These are phyloP conservation scores for Cajanus cajan DNA, from an alignment of 306 rosid genomes.

Conservation along the genomic window DNA sequence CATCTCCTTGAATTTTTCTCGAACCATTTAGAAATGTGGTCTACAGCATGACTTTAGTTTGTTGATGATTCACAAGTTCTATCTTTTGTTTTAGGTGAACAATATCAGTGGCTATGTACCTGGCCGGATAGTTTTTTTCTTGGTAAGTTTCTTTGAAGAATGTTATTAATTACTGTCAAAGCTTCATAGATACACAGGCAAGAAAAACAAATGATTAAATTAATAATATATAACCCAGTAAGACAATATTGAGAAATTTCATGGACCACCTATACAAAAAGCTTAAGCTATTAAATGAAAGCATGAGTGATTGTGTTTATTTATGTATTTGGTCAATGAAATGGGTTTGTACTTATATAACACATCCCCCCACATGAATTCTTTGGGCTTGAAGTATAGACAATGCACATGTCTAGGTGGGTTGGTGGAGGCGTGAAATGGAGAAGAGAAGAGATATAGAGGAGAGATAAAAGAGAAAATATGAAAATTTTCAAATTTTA, in stretches of 20 bases:
- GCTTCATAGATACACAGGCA: background rate
- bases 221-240: background rate
- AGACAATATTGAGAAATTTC: background rate
- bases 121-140: constrained; percentile 91
- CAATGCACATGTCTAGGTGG: background rate
- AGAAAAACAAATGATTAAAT: background rate
- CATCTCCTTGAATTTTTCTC: background rate
- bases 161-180: constrained; percentile 13
- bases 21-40: constrained; percentile 10
- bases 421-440: no score
- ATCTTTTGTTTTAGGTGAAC: constrained; percentile 67
- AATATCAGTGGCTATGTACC: constrained; percentile 98
- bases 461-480: no score
- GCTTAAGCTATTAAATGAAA: background rate
- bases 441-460: no score
- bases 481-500: no score
- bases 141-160: constrained; percentile 61
- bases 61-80: constrained; percentile 16
- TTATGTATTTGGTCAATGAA: background rate
- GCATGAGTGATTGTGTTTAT: background rate
- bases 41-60: constrained; percentile 19
- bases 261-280: background rate
- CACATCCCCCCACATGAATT: background rate
- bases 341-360: background rate
- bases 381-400: background rate